Conservation (phyloP, 2,329 filamentous ascomycete species). For the Beauveria brongniartii region DNA sequence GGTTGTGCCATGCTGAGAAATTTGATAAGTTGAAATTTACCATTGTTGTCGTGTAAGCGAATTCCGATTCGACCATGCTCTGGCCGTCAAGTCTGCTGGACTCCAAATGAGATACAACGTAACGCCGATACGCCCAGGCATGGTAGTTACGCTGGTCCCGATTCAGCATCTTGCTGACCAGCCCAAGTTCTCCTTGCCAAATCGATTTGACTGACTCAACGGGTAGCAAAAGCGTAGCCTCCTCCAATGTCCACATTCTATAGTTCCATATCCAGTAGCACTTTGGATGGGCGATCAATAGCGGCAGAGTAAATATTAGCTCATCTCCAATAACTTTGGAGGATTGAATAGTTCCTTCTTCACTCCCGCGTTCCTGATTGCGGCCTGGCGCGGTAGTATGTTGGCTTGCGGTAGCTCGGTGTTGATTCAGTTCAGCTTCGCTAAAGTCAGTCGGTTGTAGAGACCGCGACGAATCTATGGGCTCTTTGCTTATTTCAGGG, state of each 20-base stretch:
- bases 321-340: conserved; percentile 58
- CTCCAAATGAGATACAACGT: conserved; percentile 70
- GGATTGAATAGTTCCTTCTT: conserved; percentile 13
- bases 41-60: conserved; percentile 86
- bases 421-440: conserved; percentile 35
- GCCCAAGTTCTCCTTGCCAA: conserved; percentile 76
- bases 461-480: conserved; percentile 55
- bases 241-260: conserved; percentile 72
- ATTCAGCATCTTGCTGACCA: conserved; percentile 81
- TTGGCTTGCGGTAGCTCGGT: conserved; percentile 27
- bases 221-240: conserved; percentile 59
- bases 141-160: conserved; percentile 90
- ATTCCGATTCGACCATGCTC: conserved; percentile 71
- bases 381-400: background rate
- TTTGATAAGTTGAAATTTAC: conserved; percentile 80
- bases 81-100: conserved; percentile 39
- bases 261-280: conserved; percentile 99
- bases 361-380: conserved; percentile 23
- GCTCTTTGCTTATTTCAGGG: conserved; percentile 46
- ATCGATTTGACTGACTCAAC: conserved; percentile 48
- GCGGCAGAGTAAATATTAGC: conserved; percentile 71
- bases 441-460: conserved; percentile 46
- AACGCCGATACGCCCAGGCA: conserved; percentile 85
- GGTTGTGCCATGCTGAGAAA: conserved; percentile 94
- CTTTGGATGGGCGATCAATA: conserved; percentile 82